These are phyloP conservation scores for Aspergillus pseudonomiae DNA, from an alignment of 2,329 filamentous ascomycete genomes.

Conservation along the genomic window DNA sequence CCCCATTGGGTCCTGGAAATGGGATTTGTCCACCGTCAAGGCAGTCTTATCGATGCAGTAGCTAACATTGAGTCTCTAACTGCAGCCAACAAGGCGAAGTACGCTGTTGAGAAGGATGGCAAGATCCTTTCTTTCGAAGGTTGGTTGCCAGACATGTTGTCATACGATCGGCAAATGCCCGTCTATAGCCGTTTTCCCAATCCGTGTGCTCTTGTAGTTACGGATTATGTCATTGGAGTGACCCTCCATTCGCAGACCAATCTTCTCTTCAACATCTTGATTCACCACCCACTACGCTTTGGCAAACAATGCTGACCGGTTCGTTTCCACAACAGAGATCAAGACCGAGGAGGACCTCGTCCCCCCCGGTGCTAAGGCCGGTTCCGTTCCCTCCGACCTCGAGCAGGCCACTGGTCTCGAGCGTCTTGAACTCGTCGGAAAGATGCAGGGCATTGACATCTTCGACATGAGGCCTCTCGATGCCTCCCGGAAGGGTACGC, in stretches of 20 bases:
- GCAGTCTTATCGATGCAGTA: neutral
- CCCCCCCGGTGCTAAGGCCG: slow-evolving; percentile 76
- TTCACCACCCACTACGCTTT: neutral
- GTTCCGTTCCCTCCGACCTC: slow-evolving; percentile 88
- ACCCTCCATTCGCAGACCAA: neutral
- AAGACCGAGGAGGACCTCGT: slow-evolving; percentile 79
- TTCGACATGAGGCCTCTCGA: slow-evolving; percentile 99
- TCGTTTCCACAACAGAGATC: slow-evolving; percentile 66
- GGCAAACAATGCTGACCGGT: slow-evolving; percentile 18
- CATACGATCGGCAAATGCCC: slow-evolving; percentile 19
- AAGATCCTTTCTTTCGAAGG: slow-evolving; percentile 51
- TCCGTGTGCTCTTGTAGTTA: neutral
- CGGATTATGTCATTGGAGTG: slow-evolving; percentile 12
- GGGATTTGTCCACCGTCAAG: neutral
- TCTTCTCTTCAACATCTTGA: neutral
- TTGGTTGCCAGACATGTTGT: slow-evolving; percentile 31
- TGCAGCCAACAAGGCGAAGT: slow-evolving; percentile 44
- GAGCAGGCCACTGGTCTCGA: slow-evolving; percentile 97
- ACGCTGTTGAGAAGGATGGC: slow-evolving; percentile 43
- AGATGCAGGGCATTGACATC: slow-evolving; percentile 97
- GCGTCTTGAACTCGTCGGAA: slow-evolving; percentile 97
- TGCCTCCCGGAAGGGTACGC: slow-evolving; percentile 78
- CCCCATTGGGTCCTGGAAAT: slow-evolving; percentile 27
- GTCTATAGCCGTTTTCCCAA: neutral
- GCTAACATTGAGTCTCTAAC: slow-evolving; percentile 29